Base-by-base conservation (phyloP, 1,284 basidiomycete genomes). In the Caloboletus inedulis region DNA sequence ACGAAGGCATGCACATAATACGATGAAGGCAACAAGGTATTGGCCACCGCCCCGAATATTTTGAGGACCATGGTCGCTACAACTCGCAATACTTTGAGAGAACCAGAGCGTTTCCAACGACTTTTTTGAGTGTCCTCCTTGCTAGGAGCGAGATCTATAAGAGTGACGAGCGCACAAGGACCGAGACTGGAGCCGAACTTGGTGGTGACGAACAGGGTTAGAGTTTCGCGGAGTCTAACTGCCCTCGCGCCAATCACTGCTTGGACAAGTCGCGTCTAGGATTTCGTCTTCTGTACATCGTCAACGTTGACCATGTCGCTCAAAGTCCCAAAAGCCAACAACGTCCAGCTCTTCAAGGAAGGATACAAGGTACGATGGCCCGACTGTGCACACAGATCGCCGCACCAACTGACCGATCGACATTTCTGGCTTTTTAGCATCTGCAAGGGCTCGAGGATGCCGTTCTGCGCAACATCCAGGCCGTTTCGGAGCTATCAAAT, bases 391-490 rank as follows among this genome's bases (percentile, higher is more conserved):
- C 34, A 25, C 43, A 19, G 47, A 61, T 56, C 42, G 37, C 43
- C 3, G n/a, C 29, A 43, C 37, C 49, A 13, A 42, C 46, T 49
- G 6, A 51, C 34, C 43, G 49, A 51, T 58, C 52, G 39, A 39
- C 49, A 23, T 48, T 23, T 0, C n/a, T 41, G 14, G 19, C 13
- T 12, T 9, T 50, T 34, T 8, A 94, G 89, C 86, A 94, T 67
- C 76, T 92, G 43, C 86, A 87, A 73, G 94, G 94, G 1, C 78
- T 98, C 58, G 94, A 98, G 69, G 94, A 98, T 68, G 93, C 94
- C 14, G 89, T 94, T 25, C 74, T 95, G 59, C 85, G 96, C 57
- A 99, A 98, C 76, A 98, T 98, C 63, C 88, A 94, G 68, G 96
- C 97, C 10, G 92, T 98, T 21, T 80, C 84, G 47, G 96, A 99